Base-by-base conservation (phyloP, 257 asterid genomes). In the Forsythia viridissima region DNA sequence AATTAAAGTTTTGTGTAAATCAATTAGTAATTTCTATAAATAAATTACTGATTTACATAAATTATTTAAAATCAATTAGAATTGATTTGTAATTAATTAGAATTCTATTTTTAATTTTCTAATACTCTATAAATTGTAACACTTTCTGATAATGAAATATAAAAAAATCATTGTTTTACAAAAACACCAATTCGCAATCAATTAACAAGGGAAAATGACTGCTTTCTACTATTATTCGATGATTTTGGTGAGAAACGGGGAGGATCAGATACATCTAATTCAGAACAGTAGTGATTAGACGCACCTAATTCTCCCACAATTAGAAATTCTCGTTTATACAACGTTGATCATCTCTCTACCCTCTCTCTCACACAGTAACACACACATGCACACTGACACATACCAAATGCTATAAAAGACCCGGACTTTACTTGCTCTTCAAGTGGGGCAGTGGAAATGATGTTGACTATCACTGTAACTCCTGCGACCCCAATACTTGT, bases 281-380 rank as follows among this genome's bases (percentile, higher is more conserved):
- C 75, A 15, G 66, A 70, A 79, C 65, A 38, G 72, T 46, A 73
- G 69, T 39, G 82, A 79, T 79, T 79, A 79, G 82, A 79, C 82
- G 46, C 63, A 79, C 79, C 82, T 63, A 79, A 73, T 71, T 73
- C 36, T 24, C 79, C 75, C 70, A 12, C 79, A 73, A 44, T 48
- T 79, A 48, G 74, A 63, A 67, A 43, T 65, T 44, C 59, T 61
- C 67, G 24, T 34, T 36, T 65, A 12, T 37, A 46, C 6, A 10
- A 4, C 18, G 24, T 63, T 30, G n/a, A 63, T 63, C 37, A 8
- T 61, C 68, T 18, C 68, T 21, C 36, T 9, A 9, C 30, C 38
- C 39, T 21, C 59, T 71, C 78, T 44, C 77, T 10, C 75, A 4
- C 73, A 30, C 75, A 20, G 39, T 74, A 61, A 21, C 69, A 1